Base-by-base conservation (phyloP, 257 asterid species). In the Nicotiana tomentosiformis region DNA sequence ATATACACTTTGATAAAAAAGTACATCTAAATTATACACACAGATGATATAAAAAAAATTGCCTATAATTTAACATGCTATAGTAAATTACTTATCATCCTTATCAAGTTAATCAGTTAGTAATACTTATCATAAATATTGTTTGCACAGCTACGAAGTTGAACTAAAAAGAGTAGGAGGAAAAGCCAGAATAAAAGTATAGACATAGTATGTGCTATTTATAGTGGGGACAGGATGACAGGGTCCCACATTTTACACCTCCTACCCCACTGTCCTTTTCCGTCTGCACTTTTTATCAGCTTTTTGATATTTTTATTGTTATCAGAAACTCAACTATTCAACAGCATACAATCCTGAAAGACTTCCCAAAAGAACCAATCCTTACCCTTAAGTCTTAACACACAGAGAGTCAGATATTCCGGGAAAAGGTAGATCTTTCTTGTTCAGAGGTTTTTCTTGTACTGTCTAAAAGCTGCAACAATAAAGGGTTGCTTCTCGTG, bases 281-380 rank as follows among this genome's bases (percentile, higher is more conserved):
- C 30, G 23, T 68, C 11, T 80, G 30, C 65, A 80, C 64, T 39
- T 64, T 79, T 80, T 62, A 26, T 80, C 78, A 66, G 77, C 62
- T 65, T 43, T 65, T 65, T 16, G 51, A 43, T 65, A 80, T 64
- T 49, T 32, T 46, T n/a, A 51, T 69, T 14, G 16, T 81, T 66
- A 66, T 66, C 83, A 55, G 49, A 81, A 53, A 51, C 66, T 81
- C 83, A 51, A 49, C 78, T 64, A 64, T 81, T 81, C 83, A 81
- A 66, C 83, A 81, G 62, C 83, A 23, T 74, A 74, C 79, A 74
- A 74, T 74, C 79, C 43, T 70, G 3, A 43, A 10, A 39, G 49
- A 39, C 49, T 39, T 39, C 49, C 49, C 49, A 46, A 74, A 74
- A 74, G 12, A 74, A 74, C 62, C 79, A 49, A 49, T 49, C 62